Evolutionary conservation across 805 yeast species (phyloP).

Genomic region (Cyberlindnera xylosilytica): DNA sequence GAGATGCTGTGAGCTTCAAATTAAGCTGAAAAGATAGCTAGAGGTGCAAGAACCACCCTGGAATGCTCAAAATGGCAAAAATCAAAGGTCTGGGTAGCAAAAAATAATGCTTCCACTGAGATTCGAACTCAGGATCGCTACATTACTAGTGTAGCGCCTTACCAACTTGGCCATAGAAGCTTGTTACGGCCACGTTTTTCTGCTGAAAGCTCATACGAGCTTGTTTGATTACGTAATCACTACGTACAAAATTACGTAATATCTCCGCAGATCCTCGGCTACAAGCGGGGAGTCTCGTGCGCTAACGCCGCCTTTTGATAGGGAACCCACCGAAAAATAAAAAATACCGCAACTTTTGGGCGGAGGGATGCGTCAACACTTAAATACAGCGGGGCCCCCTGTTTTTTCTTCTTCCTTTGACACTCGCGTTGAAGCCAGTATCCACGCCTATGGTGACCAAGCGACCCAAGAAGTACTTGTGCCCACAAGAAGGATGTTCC

Average conservation of each 20-base stretch:
- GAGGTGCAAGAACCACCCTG: too few relatives aligned
- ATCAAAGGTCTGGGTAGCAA: background rate
- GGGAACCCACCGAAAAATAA: background rate
- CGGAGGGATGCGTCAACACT: too few relatives aligned
- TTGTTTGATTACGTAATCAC: conserved; percentile 1
- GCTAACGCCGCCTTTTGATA: background rate
- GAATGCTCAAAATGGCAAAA: too few relatives aligned
- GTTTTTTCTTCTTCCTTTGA: too few relatives aligned
- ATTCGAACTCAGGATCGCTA: conserved; percentile 77
- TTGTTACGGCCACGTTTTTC: conserved; percentile 3
- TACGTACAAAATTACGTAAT: background rate
- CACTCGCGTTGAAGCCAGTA: too few relatives aligned
- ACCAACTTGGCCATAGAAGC: conserved; percentile 63
- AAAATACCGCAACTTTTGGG: too few relatives aligned
- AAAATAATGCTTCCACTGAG: conserved; percentile 58
- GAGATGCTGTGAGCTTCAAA: too few relatives aligned
- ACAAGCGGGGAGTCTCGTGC: too few relatives aligned
- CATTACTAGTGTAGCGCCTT: conserved; percentile 85
- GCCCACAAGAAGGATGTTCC: conserved; percentile 44
- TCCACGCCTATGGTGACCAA: background rate
- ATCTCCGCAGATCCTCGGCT: background rate
- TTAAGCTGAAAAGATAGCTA: too few relatives aligned
- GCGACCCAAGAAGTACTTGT: conserved; percentile 41
- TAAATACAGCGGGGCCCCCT: background rate
- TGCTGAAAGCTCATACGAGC: background rate